Evolutionary conservation across 768 basidiomycete genomes (phyloP), one percentile per base, ranked within the genome.

Genomic region (Hemileccinum rubropunctum): DNA sequence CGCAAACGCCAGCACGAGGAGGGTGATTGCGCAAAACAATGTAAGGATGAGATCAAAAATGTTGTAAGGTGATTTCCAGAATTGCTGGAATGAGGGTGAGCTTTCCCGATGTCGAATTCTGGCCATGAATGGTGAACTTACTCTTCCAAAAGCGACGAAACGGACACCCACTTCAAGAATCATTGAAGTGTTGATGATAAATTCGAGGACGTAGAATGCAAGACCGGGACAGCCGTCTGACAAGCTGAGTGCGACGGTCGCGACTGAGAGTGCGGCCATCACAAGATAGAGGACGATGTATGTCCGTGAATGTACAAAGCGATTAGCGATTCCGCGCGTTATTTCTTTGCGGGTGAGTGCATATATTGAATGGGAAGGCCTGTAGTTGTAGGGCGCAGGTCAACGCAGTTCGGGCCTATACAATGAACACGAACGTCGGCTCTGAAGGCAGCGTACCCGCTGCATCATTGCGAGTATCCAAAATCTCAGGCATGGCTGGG

Each of bases 31-130:
- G 64, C 95, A 98, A 71, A 99, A 91, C 26, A 80, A 57, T 2
- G 97, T 98, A 38, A 99, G 77, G 43, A 89, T 79, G 14, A 97
- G 77, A 65, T 98, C 95, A 60, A 95, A 76, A 28, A 91, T 73
- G 65, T 98, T 98, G 72, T 91, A 93, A 11, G 85, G 84, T n/a
- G 91, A 90, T 66, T 82, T 88, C 91, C 91, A 95, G 75, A 97
- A 97, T 91, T 93, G 89, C 93, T 95, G 64, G 17, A 21, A 14
- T 14, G 10, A 14, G 14, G 26, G 41, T 58, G 18, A 62, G 48
- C 21, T 18, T 47, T 20, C n/a, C 36, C 36, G 14, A 39, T 12
- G 23, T 27, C 33, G 7, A 27, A 32, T 4, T 36, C n/a, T n/a
- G 26, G 47, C 13, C 26, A 39, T 6, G 26, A 10, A 7, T 14